Evolutionary conservation across 1,139 yeast species (phyloP).

Genomic region (Kluyveromyces sp.): DNA sequence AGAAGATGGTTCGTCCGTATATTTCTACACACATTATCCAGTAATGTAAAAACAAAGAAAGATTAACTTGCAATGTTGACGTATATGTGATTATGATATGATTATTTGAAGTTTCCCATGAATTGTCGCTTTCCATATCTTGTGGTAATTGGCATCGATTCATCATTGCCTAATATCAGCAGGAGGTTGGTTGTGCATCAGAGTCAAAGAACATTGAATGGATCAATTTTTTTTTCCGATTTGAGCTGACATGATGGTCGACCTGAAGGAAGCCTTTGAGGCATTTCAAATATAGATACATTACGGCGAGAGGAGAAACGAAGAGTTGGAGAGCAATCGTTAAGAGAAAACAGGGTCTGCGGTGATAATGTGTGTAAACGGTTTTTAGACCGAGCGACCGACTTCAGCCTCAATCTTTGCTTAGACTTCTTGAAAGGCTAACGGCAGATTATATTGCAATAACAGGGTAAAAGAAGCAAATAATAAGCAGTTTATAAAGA

Average conservation of each 20-base stretch:
- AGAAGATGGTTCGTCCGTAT: constrained; percentile 1
- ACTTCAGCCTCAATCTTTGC: neutral
- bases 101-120: neutral
- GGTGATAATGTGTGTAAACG: neutral
- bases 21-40: constrained; percentile 7
- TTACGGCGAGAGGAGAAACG: neutral
- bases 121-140: neutral
- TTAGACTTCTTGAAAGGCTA: too few species aligned
- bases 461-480: too few species aligned
- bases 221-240: too few species aligned
- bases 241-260: too few species aligned
- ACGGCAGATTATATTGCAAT: too few species aligned
- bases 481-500: neutral
- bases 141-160: neutral
- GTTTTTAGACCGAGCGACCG: neutral
- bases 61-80: constrained; percentile 2
- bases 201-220: too few species aligned
- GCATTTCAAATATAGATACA: neutral
- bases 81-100: neutral
- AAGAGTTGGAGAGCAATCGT: constrained; percentile 4
- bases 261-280: neutral
- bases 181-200: neutral
- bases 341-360: neutral
- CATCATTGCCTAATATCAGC: neutral
- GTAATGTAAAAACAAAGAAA: constrained; percentile 7